Evolutionary conservation across 2,329 filamentous ascomycete species (phyloP).

Genomic region (Akanthomyces muscarius): DNA sequence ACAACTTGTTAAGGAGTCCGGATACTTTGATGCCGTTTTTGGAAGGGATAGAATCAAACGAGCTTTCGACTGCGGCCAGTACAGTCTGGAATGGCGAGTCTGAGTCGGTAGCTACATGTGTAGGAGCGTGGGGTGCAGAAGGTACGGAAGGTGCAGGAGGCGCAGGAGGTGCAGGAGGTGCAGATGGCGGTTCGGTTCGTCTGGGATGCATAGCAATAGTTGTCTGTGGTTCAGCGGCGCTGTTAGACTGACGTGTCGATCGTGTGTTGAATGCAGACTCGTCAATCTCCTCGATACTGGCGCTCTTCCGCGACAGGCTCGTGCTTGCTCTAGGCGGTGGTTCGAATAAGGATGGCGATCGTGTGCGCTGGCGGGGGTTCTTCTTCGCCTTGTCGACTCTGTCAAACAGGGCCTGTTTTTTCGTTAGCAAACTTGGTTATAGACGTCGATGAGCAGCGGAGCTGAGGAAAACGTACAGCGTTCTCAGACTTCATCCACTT

Average conservation of each 20-base stretch:
- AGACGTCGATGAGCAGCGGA: neutral
- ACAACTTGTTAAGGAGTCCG: constrained; percentile 29
- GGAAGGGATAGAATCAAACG: neutral
- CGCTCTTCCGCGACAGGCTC: constrained; percentile 19
- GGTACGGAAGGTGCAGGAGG: neutral
- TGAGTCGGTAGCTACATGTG: neutral
- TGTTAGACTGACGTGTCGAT: neutral
- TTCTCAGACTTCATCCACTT: constrained; percentile 43
- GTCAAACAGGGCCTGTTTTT: constrained; percentile 26
- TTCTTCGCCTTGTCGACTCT: constrained; percentile 23
- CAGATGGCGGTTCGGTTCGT: neutral
- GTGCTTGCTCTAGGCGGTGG: neutral
- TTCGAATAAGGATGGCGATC: constrained; percentile 9
- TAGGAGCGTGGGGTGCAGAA: neutral
- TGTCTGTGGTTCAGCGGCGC: neutral
- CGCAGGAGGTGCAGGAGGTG: neutral
- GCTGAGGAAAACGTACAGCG: constrained; percentile 32
- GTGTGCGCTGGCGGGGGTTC: constrained; percentile 22
- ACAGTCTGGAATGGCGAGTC: constrained; percentile 11
- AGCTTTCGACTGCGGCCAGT: constrained; percentile 1
- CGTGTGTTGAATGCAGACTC: neutral
- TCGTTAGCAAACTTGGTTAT: constrained; percentile 14
- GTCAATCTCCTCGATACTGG: constrained; percentile 18
- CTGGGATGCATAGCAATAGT: constrained; percentile 5
- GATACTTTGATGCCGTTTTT: constrained; percentile 25